Percentiles rank a stretch among this genome's conserved stretches.
phyloP scores from a whole-genome alignment of 208 protist species.

The Eutreptiella sp. region DNA sequence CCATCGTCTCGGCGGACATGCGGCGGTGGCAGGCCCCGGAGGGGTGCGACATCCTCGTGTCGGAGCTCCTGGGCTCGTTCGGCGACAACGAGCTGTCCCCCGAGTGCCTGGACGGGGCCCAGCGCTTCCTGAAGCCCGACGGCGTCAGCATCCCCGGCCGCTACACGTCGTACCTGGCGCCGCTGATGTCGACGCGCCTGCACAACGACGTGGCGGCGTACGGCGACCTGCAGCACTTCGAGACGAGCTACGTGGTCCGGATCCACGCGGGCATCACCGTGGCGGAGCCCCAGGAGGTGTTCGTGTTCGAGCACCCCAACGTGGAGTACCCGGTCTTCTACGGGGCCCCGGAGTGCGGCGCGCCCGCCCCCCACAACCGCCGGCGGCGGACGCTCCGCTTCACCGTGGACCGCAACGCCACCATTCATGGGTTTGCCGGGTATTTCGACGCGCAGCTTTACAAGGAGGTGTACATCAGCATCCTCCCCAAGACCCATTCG shows the following conservation, averaged over 20 bases:
- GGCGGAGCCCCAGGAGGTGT: slow-evolving; percentile 39
- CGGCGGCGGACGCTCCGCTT: slow-evolving; percentile 22
- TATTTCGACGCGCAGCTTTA: slow-evolving; percentile 77
- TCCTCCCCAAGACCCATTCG: slow-evolving; percentile 46
- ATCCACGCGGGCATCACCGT: slow-evolving; percentile 48
- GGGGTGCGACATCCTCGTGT: slow-evolving; percentile 87
- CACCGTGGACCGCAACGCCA: not conserved
- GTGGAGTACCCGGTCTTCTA: not conserved
- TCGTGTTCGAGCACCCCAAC: slow-evolving; percentile 71
- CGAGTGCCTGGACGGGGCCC: slow-evolving; percentile 94
- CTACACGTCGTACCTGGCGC: slow-evolving; percentile 69
- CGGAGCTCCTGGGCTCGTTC: slow-evolving; percentile 97
- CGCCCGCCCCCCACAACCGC: slow-evolving; percentile 17
- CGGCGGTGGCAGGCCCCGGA: slow-evolving; percentile 49
- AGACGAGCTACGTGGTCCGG: slow-evolving; percentile 78
- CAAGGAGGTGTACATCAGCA: slow-evolving; percentile 57
- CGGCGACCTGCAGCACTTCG: slow-evolving; percentile 36
- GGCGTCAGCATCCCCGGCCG: slow-evolving; percentile 63
- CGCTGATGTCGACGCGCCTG: slow-evolving; percentile 49
- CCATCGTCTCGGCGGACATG: slow-evolving; percentile 79
- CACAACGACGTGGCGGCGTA: slow-evolving; percentile 48
- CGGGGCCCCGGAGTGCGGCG: not conserved
- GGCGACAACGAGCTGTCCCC: slow-evolving; percentile 99
- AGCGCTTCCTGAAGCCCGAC: slow-evolving; percentile 53
- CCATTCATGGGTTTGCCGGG: slow-evolving; percentile 71